Percentiles rank a stretch among this genome's conserved stretches.
Evolutionary conservation across 768 basidiomycete genomes (phyloP).

Genomic region (Leccinum ochraceum): DNA sequence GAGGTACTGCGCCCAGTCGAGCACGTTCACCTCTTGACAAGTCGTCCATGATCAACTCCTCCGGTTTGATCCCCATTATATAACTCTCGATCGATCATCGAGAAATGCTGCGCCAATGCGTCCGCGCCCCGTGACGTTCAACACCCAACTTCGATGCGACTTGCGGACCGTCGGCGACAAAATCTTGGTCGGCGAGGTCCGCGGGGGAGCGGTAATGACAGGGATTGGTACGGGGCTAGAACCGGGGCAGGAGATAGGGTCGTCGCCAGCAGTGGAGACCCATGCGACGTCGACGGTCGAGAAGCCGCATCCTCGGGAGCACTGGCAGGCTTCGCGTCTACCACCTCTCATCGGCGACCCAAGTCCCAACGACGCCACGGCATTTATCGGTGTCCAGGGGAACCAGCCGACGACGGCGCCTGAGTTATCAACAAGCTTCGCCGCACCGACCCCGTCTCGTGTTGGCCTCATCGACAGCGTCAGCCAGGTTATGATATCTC

Average conservation of each 20-base stretch:
- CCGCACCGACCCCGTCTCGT: no score
- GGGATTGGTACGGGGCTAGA: background rate
- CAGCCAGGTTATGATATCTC: constrained; percentile 58
- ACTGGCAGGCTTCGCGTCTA: no score
- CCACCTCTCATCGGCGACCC: no score
- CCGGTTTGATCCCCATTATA: constrained; percentile 81
- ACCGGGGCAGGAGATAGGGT: constrained; percentile 9
- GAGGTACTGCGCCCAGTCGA: constrained; percentile 84
- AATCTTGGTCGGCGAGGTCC: constrained; percentile 38
- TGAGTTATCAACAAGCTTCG: no score
- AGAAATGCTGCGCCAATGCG: constrained; percentile 72
- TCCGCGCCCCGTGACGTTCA: constrained; percentile 53
- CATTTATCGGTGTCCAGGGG: no score
- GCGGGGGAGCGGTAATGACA: background rate
- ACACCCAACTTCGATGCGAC: constrained; percentile 71
- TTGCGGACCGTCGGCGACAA: constrained; percentile 33
- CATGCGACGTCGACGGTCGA: no score
- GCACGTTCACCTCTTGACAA: constrained; percentile 64
- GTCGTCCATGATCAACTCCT: constrained; percentile 77
- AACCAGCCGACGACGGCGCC: no score
- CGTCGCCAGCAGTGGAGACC: no score
- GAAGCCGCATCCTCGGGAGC: no score
- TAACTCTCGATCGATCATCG: constrained; percentile 86
- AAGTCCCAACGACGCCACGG: no score
- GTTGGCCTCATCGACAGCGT: constrained; percentile 58